A percentile compares a stretch with the other conserved stretches of the same genome.
phyloP scores from a whole-genome alignment of 345 rosid species.

The Citrus sp. region DNA sequence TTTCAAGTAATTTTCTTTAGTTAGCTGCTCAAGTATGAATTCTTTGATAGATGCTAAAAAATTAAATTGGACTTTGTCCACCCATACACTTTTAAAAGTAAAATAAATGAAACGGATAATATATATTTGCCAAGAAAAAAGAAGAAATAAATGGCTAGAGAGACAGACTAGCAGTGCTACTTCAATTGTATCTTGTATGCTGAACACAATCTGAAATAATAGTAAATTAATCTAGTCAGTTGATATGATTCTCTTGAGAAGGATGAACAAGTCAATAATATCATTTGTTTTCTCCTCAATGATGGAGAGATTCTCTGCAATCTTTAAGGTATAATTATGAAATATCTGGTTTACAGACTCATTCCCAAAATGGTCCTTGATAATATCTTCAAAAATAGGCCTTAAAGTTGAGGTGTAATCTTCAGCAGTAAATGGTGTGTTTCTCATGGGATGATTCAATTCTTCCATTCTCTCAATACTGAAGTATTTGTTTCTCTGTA shows the following conservation, averaged over 20 bases:
- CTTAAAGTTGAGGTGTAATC: background rate
- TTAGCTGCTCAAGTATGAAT: no score
- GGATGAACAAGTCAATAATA: background rate
- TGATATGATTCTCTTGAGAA: background rate
- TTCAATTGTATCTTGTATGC: no score
- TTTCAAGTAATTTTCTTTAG: no score
- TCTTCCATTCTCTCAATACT: conserved; percentile 3
- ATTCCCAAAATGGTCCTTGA: conserved; percentile 16
- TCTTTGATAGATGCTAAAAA: no score
- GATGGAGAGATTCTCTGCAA: background rate
- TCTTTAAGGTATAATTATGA: background rate
- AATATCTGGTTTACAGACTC: conserved; percentile 4
- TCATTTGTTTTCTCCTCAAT: background rate
- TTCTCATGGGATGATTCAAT: background rate
- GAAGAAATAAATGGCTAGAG: no score
- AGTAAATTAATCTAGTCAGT: background rate
- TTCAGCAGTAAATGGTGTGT: background rate
- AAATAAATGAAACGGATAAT: no score
- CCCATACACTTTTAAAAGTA: no score
- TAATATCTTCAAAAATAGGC: conserved; percentile 13
- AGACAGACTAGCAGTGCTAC: no score
- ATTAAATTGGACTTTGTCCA: no score
- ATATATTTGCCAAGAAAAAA: no score
- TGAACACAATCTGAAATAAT: background rate
- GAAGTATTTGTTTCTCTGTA: background rate